These are phyloP conservation scores for Polytrichum formosum DNA, from an alignment of 225 moss, liverwort and hornwort genomes.

Conservation along the genomic window DNA sequence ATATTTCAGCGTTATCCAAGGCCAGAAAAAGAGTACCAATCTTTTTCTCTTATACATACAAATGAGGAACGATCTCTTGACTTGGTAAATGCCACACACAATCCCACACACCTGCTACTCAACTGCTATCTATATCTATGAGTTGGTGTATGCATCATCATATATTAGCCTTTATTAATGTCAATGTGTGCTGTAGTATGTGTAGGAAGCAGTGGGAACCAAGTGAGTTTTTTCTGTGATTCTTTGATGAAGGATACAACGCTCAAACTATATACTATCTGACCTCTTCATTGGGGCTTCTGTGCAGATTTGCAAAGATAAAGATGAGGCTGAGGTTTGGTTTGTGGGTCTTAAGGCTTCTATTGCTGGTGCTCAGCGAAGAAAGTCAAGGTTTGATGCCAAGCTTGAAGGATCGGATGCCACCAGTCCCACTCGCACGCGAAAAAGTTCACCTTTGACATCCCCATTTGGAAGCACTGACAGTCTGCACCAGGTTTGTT, in stretches of 20 bases:
- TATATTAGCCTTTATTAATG: no score
- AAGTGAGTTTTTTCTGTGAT: no score
- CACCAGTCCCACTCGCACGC: slow-evolving; percentile 49
- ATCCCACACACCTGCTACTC: background rate
- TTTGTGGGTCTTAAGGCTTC: slow-evolving; percentile 62
- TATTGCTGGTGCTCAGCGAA: slow-evolving; percentile 46
- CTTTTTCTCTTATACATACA: slow-evolving; percentile 56
- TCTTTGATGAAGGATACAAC: no score
- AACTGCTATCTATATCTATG: background rate
- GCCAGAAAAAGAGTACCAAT: slow-evolving; percentile 61
- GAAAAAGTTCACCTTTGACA: slow-evolving; percentile 52
- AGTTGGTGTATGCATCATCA: no score
- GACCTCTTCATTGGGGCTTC: background rate
- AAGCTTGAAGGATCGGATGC: slow-evolving; percentile 36
- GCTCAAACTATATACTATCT: no score
- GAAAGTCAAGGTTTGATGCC: slow-evolving; percentile 41
- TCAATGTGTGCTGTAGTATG: no score
- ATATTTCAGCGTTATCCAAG: slow-evolving; percentile 61
- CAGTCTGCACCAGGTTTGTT: slow-evolving; percentile 49
- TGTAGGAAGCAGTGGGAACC: no score
- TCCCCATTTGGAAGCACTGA: slow-evolving; percentile 59
- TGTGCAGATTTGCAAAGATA: slow-evolving; percentile 68
- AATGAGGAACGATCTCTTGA: slow-evolving; percentile 61
- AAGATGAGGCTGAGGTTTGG: slow-evolving; percentile 75
- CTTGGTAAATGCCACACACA: slow-evolving; percentile 29